Percentiles rank a stretch among this genome's conserved stretches.
Evolutionary conservation across 371 early-diverging fungal genomes (phyloP).

Genomic region (Apophysomyces sp.): DNA sequence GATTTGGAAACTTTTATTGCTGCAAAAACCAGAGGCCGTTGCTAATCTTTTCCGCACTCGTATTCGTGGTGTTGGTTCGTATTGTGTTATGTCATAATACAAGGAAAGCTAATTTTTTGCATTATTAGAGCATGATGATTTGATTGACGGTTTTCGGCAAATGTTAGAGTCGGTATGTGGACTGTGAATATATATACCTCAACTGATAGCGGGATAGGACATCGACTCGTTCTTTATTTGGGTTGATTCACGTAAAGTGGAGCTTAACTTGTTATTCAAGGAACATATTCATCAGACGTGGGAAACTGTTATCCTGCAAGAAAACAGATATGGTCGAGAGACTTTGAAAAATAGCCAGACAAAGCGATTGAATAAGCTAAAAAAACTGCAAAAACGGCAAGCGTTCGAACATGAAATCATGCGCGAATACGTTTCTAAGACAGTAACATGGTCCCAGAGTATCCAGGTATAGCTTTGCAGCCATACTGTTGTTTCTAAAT

Average conservation of each 20-base stretch:
- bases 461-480: constrained; percentile 39
- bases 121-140: constrained; percentile 52
- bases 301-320: constrained; percentile 57
- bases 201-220: constrained; percentile 29
- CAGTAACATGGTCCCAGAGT: constrained; percentile 56
- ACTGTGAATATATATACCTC: neutral
- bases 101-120: neutral
- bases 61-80: constrained; percentile 41
- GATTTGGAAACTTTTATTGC: constrained; percentile 61
- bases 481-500: neutral
- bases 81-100: neutral
- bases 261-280: constrained; percentile 48
- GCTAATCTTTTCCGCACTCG: constrained; percentile 40
- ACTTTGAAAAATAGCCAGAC: constrained; percentile 42
- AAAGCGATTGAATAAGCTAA: constrained; percentile 56
- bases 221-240: constrained; percentile 53
- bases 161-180: constrained; percentile 31
- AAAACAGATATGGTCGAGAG: constrained; percentile 59
- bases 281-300: constrained; percentile 61
- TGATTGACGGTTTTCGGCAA: constrained; percentile 63
- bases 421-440: constrained; percentile 56
- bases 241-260: constrained; percentile 53
- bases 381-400: constrained; percentile 53
- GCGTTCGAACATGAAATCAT: constrained; percentile 50
- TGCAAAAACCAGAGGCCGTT: constrained; percentile 58